These are phyloP conservation scores for Sarocladium strictum DNA, from an alignment of 2,329 filamentous ascomycete species.

Conservation along the genomic window DNA sequence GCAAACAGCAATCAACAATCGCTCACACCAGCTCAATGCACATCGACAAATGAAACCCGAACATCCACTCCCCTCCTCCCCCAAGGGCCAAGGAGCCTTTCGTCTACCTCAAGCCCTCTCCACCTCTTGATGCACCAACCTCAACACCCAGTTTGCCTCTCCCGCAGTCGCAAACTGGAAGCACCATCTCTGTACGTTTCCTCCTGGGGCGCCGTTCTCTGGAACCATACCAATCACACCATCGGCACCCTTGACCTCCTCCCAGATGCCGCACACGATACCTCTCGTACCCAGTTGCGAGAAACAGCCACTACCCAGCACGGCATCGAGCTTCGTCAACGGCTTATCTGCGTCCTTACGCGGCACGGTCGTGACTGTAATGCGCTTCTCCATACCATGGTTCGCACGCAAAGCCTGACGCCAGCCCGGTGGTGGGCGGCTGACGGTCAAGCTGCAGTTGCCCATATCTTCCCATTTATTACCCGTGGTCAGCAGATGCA, in stretches of 20 bases:
- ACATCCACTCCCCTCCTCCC: not conserved
- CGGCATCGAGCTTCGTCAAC: conserved; percentile 71
- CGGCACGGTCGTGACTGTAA: conserved; percentile 70
- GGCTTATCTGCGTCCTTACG: conserved; percentile 51
- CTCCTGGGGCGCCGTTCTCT: conserved; percentile 43
- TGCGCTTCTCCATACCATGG: conserved; percentile 73
- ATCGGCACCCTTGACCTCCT: conserved; percentile 62
- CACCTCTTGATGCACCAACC: conserved; percentile 52
- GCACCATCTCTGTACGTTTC: conserved; percentile 57
- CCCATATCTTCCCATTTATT: conserved; percentile 91
- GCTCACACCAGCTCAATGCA: not conserved
- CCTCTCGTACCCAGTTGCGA: conserved; percentile 77
- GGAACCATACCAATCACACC: conserved; percentile 48
- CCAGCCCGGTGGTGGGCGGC: conserved; percentile 62
- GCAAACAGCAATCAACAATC: not conserved
- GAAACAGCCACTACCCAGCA: conserved; percentile 78
- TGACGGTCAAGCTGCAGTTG: conserved; percentile 75
- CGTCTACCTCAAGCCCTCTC: conserved; percentile 25
- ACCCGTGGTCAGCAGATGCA: conserved; percentile 71
- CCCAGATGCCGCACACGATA: conserved; percentile 85
- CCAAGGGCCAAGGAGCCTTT: not conserved
- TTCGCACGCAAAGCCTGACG: conserved; percentile 53
- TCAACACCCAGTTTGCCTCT: conserved; percentile 51
- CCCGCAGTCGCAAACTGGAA: conserved; percentile 51
- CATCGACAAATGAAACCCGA: not conserved